Conservation (phyloP, 768 basidiomycete genomes). For the Kwoniella newhampshirensis region DNA sequence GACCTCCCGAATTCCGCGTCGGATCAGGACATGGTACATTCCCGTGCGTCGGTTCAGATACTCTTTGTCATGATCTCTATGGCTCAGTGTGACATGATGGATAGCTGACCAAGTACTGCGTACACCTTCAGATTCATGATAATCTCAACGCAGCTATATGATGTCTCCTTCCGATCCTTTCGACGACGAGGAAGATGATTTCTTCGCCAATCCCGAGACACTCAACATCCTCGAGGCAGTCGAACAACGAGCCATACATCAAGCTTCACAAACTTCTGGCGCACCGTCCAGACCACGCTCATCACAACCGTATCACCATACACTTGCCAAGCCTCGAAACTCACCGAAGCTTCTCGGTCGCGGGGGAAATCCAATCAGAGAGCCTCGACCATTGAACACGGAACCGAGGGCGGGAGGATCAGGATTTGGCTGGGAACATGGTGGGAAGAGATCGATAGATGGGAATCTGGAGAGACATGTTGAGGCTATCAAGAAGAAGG, state of each 20-base stretch:
- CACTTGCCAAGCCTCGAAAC: constrained; percentile 27
- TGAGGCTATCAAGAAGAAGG: constrained; percentile 20
- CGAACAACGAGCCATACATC: constrained; percentile 22
- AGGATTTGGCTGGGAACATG: constrained; percentile 44
- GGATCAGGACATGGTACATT: too few relatives aligned
- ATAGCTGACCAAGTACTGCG: too few relatives aligned
- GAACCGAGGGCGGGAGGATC: constrained; percentile 25
- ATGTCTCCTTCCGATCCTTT: constrained; percentile 27
- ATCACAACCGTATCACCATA: constrained; percentile 28
- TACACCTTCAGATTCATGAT: too few relatives aligned
- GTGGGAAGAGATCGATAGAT: constrained; percentile 36
- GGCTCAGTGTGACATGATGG: too few relatives aligned
- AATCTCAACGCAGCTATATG: too few relatives aligned
- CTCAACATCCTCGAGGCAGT: constrained; percentile 26
- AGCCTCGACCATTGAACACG: constrained; percentile 39
- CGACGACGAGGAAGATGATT: constrained; percentile 38
- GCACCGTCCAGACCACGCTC: constrained; percentile 6
- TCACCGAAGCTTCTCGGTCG: constrained; percentile 6
- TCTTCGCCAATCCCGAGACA: constrained; percentile 32
- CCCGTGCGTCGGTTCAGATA: too few relatives aligned
- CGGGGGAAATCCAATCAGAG: constrained; percentile 6
- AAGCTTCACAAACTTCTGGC: constrained; percentile 24
- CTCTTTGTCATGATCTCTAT: too few relatives aligned
- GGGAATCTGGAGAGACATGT: constrained; percentile 36
- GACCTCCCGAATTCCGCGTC: too few relatives aligned